Evolutionary conservation across 495 filamentous ascomycete species (phyloP).

Genomic region (Podospora sp.): DNA sequence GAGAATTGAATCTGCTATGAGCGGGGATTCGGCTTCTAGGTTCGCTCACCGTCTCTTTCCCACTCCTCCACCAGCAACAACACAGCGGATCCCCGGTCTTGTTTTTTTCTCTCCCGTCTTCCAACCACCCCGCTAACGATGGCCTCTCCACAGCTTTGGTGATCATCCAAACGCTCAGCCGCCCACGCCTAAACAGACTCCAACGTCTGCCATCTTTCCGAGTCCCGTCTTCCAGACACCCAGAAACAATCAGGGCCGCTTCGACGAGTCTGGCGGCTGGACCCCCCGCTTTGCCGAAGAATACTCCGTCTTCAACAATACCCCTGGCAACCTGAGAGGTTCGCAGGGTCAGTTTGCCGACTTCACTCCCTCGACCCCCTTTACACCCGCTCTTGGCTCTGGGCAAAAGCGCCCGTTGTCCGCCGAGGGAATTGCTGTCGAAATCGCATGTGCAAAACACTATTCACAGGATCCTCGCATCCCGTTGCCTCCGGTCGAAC

Average conservation of each 20-base stretch:
- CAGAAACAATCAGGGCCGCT: slow-evolving; percentile 51
- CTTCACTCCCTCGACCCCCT: slow-evolving; percentile 39
- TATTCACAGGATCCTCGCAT: slow-evolving; percentile 49
- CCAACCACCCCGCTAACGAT: slow-evolving; percentile 33
- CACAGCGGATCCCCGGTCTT: slow-evolving; percentile 13
- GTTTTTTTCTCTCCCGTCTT: slow-evolving; percentile 24
- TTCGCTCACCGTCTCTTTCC: slow-evolving; percentile 45
- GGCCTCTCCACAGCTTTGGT: slow-evolving; percentile 63
- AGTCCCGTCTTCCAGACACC: slow-evolving; percentile 69
- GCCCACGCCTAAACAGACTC: slow-evolving; percentile 75
- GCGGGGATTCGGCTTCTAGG: slow-evolving; percentile 75
- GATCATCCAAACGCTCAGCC: slow-evolving; percentile 77
- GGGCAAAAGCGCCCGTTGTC: slow-evolving; percentile 46
- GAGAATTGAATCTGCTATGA: slow-evolving; percentile 62
- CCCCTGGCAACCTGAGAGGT: slow-evolving; percentile 54
- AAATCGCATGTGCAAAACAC: slow-evolving; percentile 59
- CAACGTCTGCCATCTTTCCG: slow-evolving; percentile 64
- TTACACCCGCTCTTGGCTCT: slow-evolving; percentile 29
- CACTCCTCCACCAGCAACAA: neutral
- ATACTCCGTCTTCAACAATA: slow-evolving; percentile 60
- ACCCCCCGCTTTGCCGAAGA: slow-evolving; percentile 60
- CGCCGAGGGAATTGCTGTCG: slow-evolving; percentile 42
- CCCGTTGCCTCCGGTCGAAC: slow-evolving; percentile 59
- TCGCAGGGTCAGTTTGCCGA: slow-evolving; percentile 45
- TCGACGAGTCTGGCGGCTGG: slow-evolving; percentile 54